A percentile compares a stretch with the other conserved stretches of the same genome.
phyloP scores from a whole-genome alignment of 2,329 filamentous ascomycete species.

The Myriangium duriaei region DNA sequence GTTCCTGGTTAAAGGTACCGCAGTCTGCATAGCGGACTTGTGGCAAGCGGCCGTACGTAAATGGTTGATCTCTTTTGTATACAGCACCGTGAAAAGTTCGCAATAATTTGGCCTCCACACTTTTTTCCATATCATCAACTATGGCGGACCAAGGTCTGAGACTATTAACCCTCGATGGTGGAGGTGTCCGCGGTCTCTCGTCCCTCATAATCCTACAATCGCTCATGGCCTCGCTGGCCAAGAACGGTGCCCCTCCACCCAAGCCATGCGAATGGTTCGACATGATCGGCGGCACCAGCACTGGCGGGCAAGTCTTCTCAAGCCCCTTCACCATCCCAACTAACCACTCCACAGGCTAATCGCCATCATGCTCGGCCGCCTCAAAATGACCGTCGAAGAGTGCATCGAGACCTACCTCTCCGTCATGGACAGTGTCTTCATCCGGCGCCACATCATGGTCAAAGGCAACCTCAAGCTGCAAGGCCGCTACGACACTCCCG shows the following conservation, averaged over 20 bases:
- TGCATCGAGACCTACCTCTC: conserved; percentile 11
- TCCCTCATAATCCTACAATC: conserved; percentile 24
- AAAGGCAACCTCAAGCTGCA: conserved; percentile 6
- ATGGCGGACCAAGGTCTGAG: conserved; percentile 5
- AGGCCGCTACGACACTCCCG: conserved; percentile 10
- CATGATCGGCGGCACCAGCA: conserved; percentile 30
- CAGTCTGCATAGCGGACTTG: too few relatives aligned
- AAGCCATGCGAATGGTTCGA: conserved; percentile 29
- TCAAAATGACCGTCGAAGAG: conserved; percentile 13
- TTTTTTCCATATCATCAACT: too few relatives aligned
- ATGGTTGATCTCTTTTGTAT: too few relatives aligned
- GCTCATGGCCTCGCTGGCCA: conserved; percentile 24
- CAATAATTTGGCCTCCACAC: too few relatives aligned
- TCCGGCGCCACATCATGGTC: background rate
- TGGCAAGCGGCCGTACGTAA: too few relatives aligned
- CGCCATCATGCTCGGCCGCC: conserved; percentile 16
- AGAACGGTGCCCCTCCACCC: conserved; percentile 18
- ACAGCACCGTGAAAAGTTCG: too few relatives aligned
- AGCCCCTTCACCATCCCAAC: too few relatives aligned
- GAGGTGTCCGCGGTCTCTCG: conserved; percentile 29
- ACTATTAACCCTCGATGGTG: conserved; percentile 24
- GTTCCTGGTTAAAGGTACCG: too few relatives aligned
- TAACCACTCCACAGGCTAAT: too few relatives aligned
- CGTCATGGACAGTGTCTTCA: conserved; percentile 10
- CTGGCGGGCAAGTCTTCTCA: too few relatives aligned